Evolutionary conservation across 129 eudicot species (phyloP).

Genomic region (Sambucus nigra): DNA sequence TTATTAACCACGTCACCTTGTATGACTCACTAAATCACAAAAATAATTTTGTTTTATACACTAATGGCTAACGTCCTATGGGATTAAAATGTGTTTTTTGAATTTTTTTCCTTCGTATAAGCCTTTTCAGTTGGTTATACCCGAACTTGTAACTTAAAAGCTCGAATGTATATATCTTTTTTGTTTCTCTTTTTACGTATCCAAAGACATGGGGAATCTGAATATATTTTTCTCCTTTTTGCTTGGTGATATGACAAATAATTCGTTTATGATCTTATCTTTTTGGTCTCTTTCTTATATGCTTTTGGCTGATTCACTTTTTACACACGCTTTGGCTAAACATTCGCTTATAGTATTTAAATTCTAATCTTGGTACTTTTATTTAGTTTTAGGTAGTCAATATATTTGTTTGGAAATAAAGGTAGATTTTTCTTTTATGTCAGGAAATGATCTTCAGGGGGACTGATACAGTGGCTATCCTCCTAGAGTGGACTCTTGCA

Average conservation of each 20-base stretch:
- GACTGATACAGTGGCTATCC: constrained; percentile 86
- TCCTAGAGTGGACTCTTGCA: constrained; percentile 86
- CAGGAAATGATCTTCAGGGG: constrained; percentile 98
- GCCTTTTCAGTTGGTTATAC: constrained; percentile 3
- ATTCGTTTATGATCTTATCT: neutral
- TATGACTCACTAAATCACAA: too few species aligned
- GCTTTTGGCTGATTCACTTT: neutral
- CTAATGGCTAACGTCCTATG: too few species aligned
- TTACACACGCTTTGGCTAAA: neutral
- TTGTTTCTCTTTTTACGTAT: constrained; percentile 13
- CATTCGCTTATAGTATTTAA: neutral
- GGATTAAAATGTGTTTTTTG: too few species aligned
- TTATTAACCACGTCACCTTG: too few species aligned
- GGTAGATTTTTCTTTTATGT: neutral
- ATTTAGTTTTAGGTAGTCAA: neutral
- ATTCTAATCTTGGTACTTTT: neutral
- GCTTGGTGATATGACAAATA: constrained; percentile 2
- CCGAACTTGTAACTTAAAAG: constrained; percentile 8
- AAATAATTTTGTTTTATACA: too few species aligned
- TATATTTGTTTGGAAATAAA: too few species aligned
- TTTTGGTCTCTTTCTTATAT: neutral
- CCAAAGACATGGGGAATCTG: constrained; percentile 38
- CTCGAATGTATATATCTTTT: constrained; percentile 5
- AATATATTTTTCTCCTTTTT: constrained; percentile 1
- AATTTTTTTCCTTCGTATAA: too few species aligned